Conservation (phyloP, 768 basidiomycete species). For the Pleurotus platypus region DNA sequence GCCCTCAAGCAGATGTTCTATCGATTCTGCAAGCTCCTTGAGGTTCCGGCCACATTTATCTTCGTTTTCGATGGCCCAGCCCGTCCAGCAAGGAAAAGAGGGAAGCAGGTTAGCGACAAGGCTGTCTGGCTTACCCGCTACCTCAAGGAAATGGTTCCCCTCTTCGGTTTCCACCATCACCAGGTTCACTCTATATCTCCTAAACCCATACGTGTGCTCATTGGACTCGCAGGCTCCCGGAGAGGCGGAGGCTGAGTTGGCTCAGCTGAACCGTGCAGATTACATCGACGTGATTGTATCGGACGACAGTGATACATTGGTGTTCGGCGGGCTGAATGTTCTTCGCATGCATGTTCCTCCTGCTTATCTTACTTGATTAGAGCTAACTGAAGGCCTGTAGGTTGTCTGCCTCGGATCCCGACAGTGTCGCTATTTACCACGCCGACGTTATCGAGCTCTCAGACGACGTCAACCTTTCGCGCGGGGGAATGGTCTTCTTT, state of each 20-base stretch:
- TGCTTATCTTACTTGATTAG: no score
- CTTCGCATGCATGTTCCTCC: no score
- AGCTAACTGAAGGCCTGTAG: no score
- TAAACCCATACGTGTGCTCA: background rate
- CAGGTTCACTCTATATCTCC: constrained; percentile 9
- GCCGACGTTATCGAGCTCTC: constrained; percentile 31
- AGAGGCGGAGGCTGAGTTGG: constrained; percentile 12
- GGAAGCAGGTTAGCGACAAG: constrained; percentile 24
- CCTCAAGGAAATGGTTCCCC: constrained; percentile 28
- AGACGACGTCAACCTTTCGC: background rate
- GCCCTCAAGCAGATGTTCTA: constrained; percentile 41
- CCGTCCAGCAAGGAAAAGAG: constrained; percentile 38
- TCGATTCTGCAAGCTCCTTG: constrained; percentile 32
- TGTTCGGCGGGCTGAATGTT: constrained; percentile 30
- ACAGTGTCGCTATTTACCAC: no score
- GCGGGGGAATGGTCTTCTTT: background rate
- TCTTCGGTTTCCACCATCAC: constrained; percentile 37
- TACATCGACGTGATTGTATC: constrained; percentile 8
- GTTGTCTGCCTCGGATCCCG: no score
- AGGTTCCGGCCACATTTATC: constrained; percentile 32
- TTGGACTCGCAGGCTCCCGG: constrained; percentile 7
- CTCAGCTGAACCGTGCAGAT: constrained; percentile 1
- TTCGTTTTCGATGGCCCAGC: constrained; percentile 50
- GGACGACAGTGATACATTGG: constrained; percentile 5
- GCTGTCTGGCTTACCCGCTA: constrained; percentile 22